Evolutionary conservation across 768 basidiomycete genomes (phyloP).

Genomic region (Boletus patriciae): DNA sequence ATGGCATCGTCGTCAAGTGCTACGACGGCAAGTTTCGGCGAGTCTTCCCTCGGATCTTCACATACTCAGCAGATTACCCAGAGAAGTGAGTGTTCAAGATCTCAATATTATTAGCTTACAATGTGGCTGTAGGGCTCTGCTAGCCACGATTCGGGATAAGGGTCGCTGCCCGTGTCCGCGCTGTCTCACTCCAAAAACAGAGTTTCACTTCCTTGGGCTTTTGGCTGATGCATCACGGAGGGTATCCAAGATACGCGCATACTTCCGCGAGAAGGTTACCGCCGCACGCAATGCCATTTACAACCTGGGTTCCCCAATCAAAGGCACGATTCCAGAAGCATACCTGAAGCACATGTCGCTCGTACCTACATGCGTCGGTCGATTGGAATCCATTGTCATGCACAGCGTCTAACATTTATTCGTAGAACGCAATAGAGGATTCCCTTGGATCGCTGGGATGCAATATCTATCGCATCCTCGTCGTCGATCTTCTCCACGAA

Average conservation of each 20-base stretch:
- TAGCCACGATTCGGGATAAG: conserved; percentile 30
- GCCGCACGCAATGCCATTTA: conserved; percentile 9
- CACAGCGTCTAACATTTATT: background rate
- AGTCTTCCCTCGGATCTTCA: too few relatives aligned
- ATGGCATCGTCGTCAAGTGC: conserved; percentile 30
- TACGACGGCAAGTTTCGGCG: too few relatives aligned
- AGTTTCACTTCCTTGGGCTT: conserved; percentile 17
- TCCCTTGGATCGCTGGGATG: too few relatives aligned
- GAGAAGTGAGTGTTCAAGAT: conserved; percentile 34
- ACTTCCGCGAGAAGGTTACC: background rate
- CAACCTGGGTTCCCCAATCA: conserved; percentile 12
- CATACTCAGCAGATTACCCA: too few relatives aligned
- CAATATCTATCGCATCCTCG: too few relatives aligned
- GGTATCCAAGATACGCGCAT: background rate
- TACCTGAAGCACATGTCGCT: conserved; percentile 10
- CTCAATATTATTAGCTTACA: too few relatives aligned
- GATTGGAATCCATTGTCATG: too few relatives aligned
- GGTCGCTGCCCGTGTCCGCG: conserved; percentile 34
- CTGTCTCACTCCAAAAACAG: conserved; percentile 20
- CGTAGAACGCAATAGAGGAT: too few relatives aligned
- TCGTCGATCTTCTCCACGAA: too few relatives aligned
- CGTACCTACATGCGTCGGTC: conserved; percentile 4
- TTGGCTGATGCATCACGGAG: conserved; percentile 4
- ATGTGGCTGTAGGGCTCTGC: background rate
- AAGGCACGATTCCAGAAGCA: conserved; percentile 6